Percentiles rank a stretch among this genome's conserved stretches.
These are phyloP conservation scores for Puccinellia tenuiflora DNA, from an alignment of 176 grass and related monocot genomes.

Conservation along the genomic window DNA sequence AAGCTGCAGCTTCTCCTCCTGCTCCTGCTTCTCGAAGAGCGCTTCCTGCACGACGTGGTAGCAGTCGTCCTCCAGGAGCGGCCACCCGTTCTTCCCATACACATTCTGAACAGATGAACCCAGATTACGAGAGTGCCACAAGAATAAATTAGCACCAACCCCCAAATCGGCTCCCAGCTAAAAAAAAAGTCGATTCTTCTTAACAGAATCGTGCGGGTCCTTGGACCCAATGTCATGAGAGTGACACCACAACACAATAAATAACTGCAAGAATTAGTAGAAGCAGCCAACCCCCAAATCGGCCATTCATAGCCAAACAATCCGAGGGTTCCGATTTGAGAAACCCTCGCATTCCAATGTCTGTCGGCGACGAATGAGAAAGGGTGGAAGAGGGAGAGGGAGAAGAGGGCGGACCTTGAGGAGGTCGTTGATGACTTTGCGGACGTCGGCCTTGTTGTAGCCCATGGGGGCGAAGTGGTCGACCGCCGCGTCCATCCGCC, in stretches of 20 bases:
- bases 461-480: conserved; percentile 3
- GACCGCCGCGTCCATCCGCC: not conserved
- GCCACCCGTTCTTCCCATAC: not conserved
- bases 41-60: conserved; percentile 10
- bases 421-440: not conserved
- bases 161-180: too few species aligned
- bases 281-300: too few species aligned
- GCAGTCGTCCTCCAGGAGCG: not conserved
- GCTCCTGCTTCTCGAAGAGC: conserved; percentile 6
- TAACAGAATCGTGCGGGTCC: too few species aligned
- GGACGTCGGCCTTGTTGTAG: not conserved
- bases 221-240: too few species aligned
- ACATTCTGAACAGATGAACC: not conserved
- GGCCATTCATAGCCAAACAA: too few species aligned
- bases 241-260: too few species aligned
- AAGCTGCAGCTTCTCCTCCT: not conserved
- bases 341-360: not conserved
- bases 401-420: not conserved
- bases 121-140: not conserved
- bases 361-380: not conserved
- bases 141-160: not conserved
- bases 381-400: not conserved
- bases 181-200: too few species aligned
- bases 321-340: not conserved
- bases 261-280: too few species aligned